These are phyloP conservation scores for Brettanomyces sp. DNA, from an alignment of 805 yeast genomes.

Conservation along the genomic window DNA sequence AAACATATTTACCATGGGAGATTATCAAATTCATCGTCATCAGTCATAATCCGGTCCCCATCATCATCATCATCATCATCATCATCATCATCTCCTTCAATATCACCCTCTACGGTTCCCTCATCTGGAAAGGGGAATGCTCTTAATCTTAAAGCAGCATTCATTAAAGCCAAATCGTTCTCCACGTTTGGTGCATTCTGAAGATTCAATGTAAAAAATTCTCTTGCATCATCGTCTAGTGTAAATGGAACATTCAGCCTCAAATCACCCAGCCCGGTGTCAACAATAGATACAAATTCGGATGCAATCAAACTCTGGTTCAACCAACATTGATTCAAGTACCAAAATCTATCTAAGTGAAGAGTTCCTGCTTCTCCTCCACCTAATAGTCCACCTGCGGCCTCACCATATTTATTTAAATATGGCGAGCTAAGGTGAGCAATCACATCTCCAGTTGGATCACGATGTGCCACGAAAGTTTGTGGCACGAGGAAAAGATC, in stretches of 20 bases:
- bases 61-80: constrained; percentile 7
- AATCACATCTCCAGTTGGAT: too few relatives aligned
- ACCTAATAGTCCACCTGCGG: constrained; percentile 44
- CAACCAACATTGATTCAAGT: constrained; percentile 52
- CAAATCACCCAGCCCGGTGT: constrained; percentile 2
- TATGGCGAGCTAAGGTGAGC: constrained; percentile 43
- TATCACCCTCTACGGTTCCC: constrained; percentile 9
- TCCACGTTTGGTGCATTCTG: neutral
- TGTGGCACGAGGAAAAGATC: neutral
- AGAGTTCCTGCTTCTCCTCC: constrained; percentile 49
- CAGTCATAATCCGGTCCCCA: constrained; percentile 6
- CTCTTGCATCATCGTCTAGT: neutral
- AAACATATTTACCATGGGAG: too few relatives aligned
- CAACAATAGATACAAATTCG: neutral
- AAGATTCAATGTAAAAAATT: too few relatives aligned
- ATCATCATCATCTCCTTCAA: constrained; percentile 7
- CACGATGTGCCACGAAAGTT: too few relatives aligned
- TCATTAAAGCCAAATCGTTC: constrained; percentile 3
- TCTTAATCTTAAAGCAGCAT: constrained; percentile 14
- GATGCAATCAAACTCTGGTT: constrained; percentile 28
- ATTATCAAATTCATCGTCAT: constrained; percentile 7
- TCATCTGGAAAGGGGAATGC: constrained; percentile 1
- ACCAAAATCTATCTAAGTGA: constrained; percentile 41
- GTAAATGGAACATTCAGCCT: constrained; percentile 3
- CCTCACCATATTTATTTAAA: constrained; percentile 67